phyloP scores from a whole-genome alignment of 441 rosid genomes.

The Aquilaria agallochum region DNA sequence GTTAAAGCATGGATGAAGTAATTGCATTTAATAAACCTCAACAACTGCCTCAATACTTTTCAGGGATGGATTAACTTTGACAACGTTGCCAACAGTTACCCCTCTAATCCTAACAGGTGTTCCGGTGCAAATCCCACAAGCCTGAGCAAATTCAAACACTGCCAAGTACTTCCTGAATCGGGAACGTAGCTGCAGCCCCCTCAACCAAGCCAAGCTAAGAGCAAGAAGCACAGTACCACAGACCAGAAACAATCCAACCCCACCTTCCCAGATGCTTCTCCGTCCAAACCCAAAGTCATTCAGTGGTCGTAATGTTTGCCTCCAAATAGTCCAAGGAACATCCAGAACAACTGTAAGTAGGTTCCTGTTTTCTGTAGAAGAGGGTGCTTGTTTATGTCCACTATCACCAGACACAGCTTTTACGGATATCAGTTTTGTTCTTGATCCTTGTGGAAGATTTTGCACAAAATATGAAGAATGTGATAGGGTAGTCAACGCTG shows the following conservation, averaged over 20 bases:
- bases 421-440: constrained; percentile 23
- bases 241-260: constrained; percentile 88
- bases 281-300: constrained; percentile 91
- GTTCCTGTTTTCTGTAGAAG: constrained; percentile 48
- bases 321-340: constrained; percentile 70
- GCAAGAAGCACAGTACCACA: constrained; percentile 81
- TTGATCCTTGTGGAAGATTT: constrained; percentile 48
- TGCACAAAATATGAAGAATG: constrained; percentile 38
- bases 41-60: constrained; percentile 84
- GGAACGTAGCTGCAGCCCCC: constrained; percentile 75
- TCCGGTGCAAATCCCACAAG: constrained; percentile 84
- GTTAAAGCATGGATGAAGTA: not conserved
- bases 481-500: constrained; percentile 33
- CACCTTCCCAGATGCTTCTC: constrained; percentile 96
- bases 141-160: constrained; percentile 78
- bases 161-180: constrained; percentile 83
- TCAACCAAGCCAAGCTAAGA: constrained; percentile 88
- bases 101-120: constrained; percentile 97
- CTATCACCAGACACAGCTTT: constrained; percentile 54
- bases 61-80: constrained; percentile 86
- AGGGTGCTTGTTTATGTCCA: constrained; percentile 38
- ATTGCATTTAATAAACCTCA: constrained; percentile 48
- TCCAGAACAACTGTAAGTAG: constrained; percentile 67
- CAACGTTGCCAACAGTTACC: constrained; percentile 83
- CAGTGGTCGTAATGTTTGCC: constrained; percentile 67